Evolutionary conservation across 257 asterid genomes (phyloP).

Genomic region (Solanum pennellii): DNA sequence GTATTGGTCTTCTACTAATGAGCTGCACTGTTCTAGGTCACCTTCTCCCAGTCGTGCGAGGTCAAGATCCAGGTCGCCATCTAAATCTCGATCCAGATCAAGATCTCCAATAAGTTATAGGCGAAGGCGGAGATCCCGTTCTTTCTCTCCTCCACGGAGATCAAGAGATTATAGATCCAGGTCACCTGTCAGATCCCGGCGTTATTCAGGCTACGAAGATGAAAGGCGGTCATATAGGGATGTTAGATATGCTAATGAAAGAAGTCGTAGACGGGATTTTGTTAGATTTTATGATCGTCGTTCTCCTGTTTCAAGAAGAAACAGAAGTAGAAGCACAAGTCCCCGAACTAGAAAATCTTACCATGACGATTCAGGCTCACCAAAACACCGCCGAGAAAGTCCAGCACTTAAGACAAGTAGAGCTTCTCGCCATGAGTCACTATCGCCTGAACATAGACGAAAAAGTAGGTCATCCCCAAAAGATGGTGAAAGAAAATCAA

Average conservation of each 20-base stretch:
- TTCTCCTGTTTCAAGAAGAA: conserved; percentile 56
- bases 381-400: conserved; percentile 42
- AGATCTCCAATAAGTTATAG: conserved; percentile 67
- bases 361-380: conserved; percentile 52
- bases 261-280: conserved; percentile 41
- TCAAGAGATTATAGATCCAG: conserved; percentile 65
- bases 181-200: conserved; percentile 75
- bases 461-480: conserved; percentile 52
- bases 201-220: conserved; percentile 56
- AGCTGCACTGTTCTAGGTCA: conserved; percentile 44
- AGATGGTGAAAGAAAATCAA: conserved; percentile 48
- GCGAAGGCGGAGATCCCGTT: conserved; percentile 57
- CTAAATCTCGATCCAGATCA: conserved; percentile 56
- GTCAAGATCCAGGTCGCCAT: conserved; percentile 60
- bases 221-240: conserved; percentile 65
- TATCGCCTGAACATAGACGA: conserved; percentile 55
- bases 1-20: background rate
- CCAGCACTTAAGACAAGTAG: conserved; percentile 42
- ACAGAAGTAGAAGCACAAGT: conserved; percentile 68
- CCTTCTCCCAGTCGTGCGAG: conserved; percentile 40
- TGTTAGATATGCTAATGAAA: conserved; percentile 47
- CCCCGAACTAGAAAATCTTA: conserved; percentile 53
- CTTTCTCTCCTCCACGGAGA: conserved; percentile 75
- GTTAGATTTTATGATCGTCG: conserved; percentile 43
- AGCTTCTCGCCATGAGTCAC: conserved; percentile 43